A percentile compares a stretch with the other conserved stretches of the same genome.
Conservation (phyloP, 2,329 filamentous ascomycete genomes). For the Penicillium sp. region DNA sequence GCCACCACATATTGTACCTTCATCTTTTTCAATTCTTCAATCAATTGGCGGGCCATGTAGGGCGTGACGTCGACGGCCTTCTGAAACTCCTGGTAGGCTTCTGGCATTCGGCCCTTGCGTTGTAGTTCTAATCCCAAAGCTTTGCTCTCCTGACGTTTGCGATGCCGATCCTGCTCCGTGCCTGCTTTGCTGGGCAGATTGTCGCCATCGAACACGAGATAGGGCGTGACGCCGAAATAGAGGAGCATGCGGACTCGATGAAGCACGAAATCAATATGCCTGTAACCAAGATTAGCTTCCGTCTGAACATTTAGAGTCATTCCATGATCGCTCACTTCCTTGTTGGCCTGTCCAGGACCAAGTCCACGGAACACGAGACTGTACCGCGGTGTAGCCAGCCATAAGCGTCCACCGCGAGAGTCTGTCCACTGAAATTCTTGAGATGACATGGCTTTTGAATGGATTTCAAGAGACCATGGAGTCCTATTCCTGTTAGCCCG, state of each 20-base stretch:
- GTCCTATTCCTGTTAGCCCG: slow-evolving; percentile 53
- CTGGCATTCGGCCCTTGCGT: slow-evolving; percentile 73
- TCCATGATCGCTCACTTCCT: slow-evolving; percentile 61
- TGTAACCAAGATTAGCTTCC: slow-evolving; percentile 39
- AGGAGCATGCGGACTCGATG: slow-evolving; percentile 89
- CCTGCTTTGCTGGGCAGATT: slow-evolving; percentile 88
- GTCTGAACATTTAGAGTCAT: neutral
- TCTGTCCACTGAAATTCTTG: slow-evolving; percentile 83
- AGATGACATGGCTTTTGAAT: slow-evolving; percentile 87
- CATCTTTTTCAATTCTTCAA: slow-evolving; percentile 82
- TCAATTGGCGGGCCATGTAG: slow-evolving; percentile 87
- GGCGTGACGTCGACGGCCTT: slow-evolving; percentile 96
- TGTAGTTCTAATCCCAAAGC: slow-evolving; percentile 74
- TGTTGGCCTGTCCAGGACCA: slow-evolving; percentile 84
- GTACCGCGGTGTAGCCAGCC: slow-evolving; percentile 96
- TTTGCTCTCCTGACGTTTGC: slow-evolving; percentile 73
- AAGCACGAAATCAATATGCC: slow-evolving; percentile 87
- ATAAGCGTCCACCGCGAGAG: slow-evolving; percentile 92
- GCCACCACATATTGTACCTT: slow-evolving; percentile 86
- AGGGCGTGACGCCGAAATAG: slow-evolving; percentile 91
- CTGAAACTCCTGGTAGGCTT: slow-evolving; percentile 83
- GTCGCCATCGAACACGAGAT: slow-evolving; percentile 94
- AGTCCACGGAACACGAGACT: slow-evolving; percentile 83
- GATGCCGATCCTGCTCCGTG: slow-evolving; percentile 76
- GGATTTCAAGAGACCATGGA: slow-evolving; percentile 89